These are phyloP conservation scores for Fusarium neocosmosporiellum DNA, from an alignment of 2,329 filamentous ascomycete species.

Conservation along the genomic window DNA sequence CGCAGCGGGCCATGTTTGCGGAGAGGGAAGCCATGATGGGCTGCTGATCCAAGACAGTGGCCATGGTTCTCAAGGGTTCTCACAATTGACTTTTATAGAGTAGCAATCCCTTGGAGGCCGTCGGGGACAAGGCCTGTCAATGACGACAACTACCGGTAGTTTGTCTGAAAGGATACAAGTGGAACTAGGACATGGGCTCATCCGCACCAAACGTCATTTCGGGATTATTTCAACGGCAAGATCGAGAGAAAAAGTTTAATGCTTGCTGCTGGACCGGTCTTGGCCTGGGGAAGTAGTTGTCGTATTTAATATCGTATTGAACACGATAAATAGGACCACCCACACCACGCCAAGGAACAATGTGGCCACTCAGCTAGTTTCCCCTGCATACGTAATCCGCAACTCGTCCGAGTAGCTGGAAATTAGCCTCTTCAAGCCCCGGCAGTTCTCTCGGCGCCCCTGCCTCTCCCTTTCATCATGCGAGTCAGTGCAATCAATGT, in stretches of 20 bases:
- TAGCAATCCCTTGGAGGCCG: background rate
- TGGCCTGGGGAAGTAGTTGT: background rate
- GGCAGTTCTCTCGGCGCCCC: background rate
- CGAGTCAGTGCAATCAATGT: background rate
- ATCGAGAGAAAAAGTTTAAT: background rate
- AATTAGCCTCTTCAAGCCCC: background rate
- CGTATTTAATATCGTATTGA: background rate
- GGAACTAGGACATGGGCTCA: background rate
- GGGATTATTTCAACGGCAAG: background rate
- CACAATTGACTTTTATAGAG: background rate
- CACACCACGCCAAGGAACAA: background rate
- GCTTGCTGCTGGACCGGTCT: background rate
- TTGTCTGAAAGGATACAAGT: background rate
- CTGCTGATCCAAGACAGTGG: background rate
- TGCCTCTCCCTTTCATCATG: background rate
- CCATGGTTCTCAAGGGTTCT: background rate
- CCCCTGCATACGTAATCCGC: background rate
- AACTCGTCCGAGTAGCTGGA: background rate
- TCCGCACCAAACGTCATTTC: background rate
- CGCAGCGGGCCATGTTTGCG: background rate
- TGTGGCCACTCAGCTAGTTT: background rate
- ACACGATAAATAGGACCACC: background rate
- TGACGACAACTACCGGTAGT: background rate
- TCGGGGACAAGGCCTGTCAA: background rate
- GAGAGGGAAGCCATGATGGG: background rate